phyloP scores from a whole-genome alignment of 768 basidiomycete species.

The Daedaleopsis sinensis region DNA sequence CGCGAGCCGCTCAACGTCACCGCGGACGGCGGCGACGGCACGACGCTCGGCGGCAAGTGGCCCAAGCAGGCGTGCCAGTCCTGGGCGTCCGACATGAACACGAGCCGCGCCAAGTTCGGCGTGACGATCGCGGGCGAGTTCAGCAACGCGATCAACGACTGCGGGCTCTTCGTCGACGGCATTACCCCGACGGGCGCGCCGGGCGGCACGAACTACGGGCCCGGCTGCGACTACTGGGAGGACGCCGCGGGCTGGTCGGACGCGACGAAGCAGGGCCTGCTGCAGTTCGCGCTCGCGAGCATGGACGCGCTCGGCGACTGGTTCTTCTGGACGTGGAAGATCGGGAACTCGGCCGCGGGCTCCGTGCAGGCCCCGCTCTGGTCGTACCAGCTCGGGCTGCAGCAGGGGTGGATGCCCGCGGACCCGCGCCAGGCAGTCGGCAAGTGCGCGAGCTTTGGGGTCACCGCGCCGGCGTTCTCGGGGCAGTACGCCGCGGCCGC shows the following conservation, averaged over 20 bases:
- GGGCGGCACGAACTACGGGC: slow-evolving; percentile 22
- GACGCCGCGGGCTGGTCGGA: slow-evolving; percentile 54
- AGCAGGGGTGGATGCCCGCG: slow-evolving; percentile 74
- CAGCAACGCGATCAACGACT: slow-evolving; percentile 64
- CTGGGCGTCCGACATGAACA: slow-evolving; percentile 41
- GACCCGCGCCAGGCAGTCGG: slow-evolving; percentile 70
- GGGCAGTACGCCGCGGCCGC: slow-evolving; percentile 60
- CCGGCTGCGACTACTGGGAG: slow-evolving; percentile 46
- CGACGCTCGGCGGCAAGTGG: slow-evolving; percentile 31
- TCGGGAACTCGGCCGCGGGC: slow-evolving; percentile 55
- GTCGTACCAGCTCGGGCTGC: slow-evolving; percentile 70
- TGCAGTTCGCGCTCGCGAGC: slow-evolving; percentile 51
- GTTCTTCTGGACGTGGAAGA: slow-evolving; percentile 87
- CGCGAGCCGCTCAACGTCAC: slow-evolving; percentile 43
- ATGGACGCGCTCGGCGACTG: slow-evolving; percentile 71
- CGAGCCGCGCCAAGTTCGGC: slow-evolving; percentile 57
- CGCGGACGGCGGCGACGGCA: slow-evolving; percentile 38
- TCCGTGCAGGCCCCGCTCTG: slow-evolving; percentile 58
- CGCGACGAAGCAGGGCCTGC: slow-evolving; percentile 52
- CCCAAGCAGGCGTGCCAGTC: slow-evolving; percentile 42
- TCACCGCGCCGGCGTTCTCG: slow-evolving; percentile 45
- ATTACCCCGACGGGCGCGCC: slow-evolving; percentile 6
- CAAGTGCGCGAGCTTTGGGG: slow-evolving; percentile 59
- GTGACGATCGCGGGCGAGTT: slow-evolving; percentile 77
- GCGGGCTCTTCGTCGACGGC: slow-evolving; percentile 52